Conservation (phyloP, 495 filamentous ascomycete genomes). For the Penicillium manginii region DNA sequence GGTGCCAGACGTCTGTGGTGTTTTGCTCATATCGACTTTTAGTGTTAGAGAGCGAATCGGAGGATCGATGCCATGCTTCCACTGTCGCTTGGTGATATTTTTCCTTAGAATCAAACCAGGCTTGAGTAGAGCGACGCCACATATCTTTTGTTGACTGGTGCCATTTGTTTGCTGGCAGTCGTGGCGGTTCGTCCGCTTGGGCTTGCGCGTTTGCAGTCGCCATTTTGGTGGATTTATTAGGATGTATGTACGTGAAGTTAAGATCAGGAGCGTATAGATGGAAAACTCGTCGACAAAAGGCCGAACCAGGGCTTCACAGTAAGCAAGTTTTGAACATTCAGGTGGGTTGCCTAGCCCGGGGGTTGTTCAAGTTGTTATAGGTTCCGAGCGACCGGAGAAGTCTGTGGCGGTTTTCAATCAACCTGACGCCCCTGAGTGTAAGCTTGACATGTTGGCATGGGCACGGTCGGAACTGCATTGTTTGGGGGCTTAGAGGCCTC, state of each 20-base stretch:
- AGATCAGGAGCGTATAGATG: neutral
- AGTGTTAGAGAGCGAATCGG: constrained; percentile 8
- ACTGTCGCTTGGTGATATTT: constrained; percentile 14
- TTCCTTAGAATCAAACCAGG: constrained; percentile 16
- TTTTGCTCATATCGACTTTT: constrained; percentile 13
- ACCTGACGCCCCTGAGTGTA: neutral
- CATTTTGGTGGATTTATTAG: neutral
- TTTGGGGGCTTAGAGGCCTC: neutral
- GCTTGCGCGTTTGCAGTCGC: neutral
- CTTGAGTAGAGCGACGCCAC: constrained; percentile 14
- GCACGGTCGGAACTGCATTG: neutral
- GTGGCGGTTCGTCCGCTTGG: neutral
- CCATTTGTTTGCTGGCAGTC: constrained; percentile 13
- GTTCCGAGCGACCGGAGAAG: neutral
- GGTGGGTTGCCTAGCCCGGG: neutral
- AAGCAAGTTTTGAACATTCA: neutral
- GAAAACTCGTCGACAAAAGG: no score
- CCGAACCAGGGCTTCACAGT: neutral
- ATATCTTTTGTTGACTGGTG: constrained; percentile 16
- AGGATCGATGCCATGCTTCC: constrained; percentile 13
- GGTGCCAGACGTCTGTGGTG: constrained; percentile 5
- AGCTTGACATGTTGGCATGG: neutral
- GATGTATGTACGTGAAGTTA: neutral
- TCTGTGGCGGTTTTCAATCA: neutral
- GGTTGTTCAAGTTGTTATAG: neutral